A percentile compares a stretch with the other conserved stretches of the same genome.
phyloP scores from a whole-genome alignment of 2,329 filamentous ascomycete genomes.

The Colletotrichum incanum region DNA sequence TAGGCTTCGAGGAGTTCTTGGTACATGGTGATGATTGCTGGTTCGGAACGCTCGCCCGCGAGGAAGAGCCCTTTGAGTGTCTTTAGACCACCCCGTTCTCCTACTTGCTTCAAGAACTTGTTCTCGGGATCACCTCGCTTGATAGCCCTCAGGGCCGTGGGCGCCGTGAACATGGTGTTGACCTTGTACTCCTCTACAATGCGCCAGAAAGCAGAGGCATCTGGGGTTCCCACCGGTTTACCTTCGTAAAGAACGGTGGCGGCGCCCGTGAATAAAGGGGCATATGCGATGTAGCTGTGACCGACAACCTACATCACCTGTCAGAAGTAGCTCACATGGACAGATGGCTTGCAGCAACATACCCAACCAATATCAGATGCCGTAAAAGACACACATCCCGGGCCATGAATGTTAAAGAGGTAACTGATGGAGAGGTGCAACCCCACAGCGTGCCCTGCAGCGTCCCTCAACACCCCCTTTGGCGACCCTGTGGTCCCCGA shows the following conservation, averaged over 20 bases:
- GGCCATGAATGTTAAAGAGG: constrained; percentile 85
- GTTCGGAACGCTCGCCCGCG: constrained; percentile 91
- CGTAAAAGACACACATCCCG: constrained; percentile 82
- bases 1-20: constrained; percentile 79
- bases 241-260: constrained; percentile 93
- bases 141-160: constrained; percentile 89
- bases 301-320: constrained; percentile 68
- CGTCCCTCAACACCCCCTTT: constrained; percentile 87
- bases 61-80: constrained; percentile 84
- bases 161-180: constrained; percentile 88
- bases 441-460: constrained; percentile 89
- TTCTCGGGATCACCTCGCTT: constrained; percentile 88
- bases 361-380: constrained; percentile 93
- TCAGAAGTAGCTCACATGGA: background rate
- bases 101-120: constrained; percentile 73
- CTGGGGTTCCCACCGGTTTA: constrained; percentile 92
- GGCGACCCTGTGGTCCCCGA: constrained; percentile 86
- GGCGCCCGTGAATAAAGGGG: constrained; percentile 86
- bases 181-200: constrained; percentile 89
- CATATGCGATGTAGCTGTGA: constrained; percentile 86
- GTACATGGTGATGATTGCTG: constrained; percentile 86
- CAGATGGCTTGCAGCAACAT: background rate
- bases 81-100: constrained; percentile 79
- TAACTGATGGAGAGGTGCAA: constrained; percentile 87
- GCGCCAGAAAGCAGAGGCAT: constrained; percentile 91